Conservation (phyloP, 1,284 basidiomycete species). For the Apiotrichum sp. region DNA sequence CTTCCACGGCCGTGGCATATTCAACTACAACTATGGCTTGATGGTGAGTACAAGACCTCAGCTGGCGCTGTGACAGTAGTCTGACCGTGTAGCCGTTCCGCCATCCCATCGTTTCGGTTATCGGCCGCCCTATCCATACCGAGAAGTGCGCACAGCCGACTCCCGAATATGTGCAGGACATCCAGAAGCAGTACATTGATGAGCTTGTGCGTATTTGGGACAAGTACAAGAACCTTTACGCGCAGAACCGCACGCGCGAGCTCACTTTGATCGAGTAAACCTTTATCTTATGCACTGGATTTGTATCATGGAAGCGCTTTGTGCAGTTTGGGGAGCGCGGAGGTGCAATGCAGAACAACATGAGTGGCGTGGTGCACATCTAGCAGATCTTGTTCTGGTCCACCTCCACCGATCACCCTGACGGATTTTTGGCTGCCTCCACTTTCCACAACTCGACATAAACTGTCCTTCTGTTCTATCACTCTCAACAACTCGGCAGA, state of each 20-base stretch:
- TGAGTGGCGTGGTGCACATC: background rate
- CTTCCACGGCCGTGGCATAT: slow-evolving; percentile 74
- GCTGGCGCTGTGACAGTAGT: background rate
- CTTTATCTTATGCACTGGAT: background rate
- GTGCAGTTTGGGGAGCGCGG: too few relatives aligned
- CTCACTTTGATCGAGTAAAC: slow-evolving; percentile 42
- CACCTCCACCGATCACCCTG: background rate
- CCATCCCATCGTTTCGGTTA: slow-evolving; percentile 87
- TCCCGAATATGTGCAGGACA: slow-evolving; percentile 68
- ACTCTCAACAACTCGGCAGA: background rate
- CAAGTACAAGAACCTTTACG: slow-evolving; percentile 64
- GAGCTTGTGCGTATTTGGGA: slow-evolving; percentile 92
- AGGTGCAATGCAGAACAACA: too few relatives aligned
- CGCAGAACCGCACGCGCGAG: slow-evolving; percentile 45
- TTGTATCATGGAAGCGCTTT: background rate
- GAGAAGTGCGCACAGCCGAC: slow-evolving; percentile 58
- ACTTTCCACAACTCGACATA: background rate
- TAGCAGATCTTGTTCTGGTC: background rate
- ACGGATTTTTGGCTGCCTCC: background rate
- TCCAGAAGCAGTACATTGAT: slow-evolving; percentile 83
- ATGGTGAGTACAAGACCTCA: slow-evolving; percentile 20
- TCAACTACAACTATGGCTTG: slow-evolving; percentile 57
- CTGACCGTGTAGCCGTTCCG: slow-evolving; percentile 63
- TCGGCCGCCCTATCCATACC: slow-evolving; percentile 6
- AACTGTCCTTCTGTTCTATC: background rate